Evolutionary conservation across 768 basidiomycete species (phyloP), one percentile per base, ranked within the genome.

Genomic region (Leccinum obscurum): DNA sequence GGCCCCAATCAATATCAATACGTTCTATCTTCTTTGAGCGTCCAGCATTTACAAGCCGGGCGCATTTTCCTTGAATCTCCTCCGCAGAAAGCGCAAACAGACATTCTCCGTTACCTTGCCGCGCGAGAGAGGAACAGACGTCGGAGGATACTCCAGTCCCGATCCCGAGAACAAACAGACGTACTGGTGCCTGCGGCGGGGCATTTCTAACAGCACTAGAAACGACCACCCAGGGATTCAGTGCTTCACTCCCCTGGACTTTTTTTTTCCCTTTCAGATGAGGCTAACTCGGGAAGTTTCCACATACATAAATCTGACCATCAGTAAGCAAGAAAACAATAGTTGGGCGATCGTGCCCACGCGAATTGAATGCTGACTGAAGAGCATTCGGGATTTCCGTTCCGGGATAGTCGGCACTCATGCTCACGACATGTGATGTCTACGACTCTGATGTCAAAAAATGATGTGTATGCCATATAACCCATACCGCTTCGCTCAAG

Each of bases 131-230:
- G 61, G 83, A 77, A 63, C 83, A 84, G 64, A 82, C 75, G 0
- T 76, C 81, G 4, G 76, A 82, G 3, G 85, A 85, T 3, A 81
- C 78, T 0, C 62, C 64, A 24, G 72, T 53, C 13, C 87, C 87
- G 14, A 88, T 85, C 1, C 86, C 86, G 2, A 88, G 77, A 9
- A 80, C 76, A 59, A 86, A 88, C 4, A 87, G 75, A 7, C 85
- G 82, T 2, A 83, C 59, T 8, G 75, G 75, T 0, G 76, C 74
- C 6, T 67, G 48, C 0, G 62, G 39, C 2, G 69, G 52, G 28
- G 80, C 70, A n/a, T 55, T 56, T 3, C 30, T 57, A 7, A 84
- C 75, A 17, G 78, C 79, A 2, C 61, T 54, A 3, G 70, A 54
- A 14, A 77, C 63, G 22, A 67, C n/a, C 1, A 9, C 34, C 6